Evolutionary conservation across 2,329 filamentous ascomycete genomes (phyloP), one percentile per base, ranked within the genome.

Genomic region (Thielaviopsis musarum): DNA sequence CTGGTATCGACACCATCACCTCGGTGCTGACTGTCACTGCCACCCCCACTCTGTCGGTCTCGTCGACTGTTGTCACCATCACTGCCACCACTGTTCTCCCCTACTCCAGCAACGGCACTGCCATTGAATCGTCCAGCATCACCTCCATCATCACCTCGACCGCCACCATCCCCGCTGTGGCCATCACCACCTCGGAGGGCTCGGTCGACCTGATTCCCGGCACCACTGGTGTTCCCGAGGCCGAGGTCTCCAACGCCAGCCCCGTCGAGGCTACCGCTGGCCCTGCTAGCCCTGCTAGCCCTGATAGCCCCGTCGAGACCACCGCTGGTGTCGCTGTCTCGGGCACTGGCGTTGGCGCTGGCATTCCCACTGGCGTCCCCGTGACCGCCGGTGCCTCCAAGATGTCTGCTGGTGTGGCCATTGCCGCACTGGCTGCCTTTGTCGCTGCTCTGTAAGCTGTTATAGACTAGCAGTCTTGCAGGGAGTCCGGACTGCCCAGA

Each of bases 1-100:
- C 87, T 56, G 83, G 80, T 63, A 82, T 88, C 65, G 82, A 86
- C 24, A 76, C 77, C 48, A 74, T 82, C 69, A 81, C 81, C 66
- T 77, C 77, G 59, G 79, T 84, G 71, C 76, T 81, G 67, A 78
- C 79, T 34, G 74, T 75, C 61, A 74, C 75, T 15, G 70, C 75
- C 53, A 73, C 74, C 24, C 80, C 79, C 60, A 77, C 75, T 61
- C 71, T 80, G 66, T 68, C 79, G 52, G 70, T 78, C 60, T 69
- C 69, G 58, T 73, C 75, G 66, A 82, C 79, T 64, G 75, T 77
- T 38, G 70, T 79, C 67, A 76, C 74, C 53, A 70, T 79, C 64
- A 68, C 68, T 45, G 71, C 73, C 51, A 72, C 71, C 62, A 71
- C 60, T 13, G 57, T 59, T 15, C 57, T 55, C 3, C 60, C 60